Conservation (phyloP, 352 stramenopile species). For the Phytophthora quininea region DNA sequence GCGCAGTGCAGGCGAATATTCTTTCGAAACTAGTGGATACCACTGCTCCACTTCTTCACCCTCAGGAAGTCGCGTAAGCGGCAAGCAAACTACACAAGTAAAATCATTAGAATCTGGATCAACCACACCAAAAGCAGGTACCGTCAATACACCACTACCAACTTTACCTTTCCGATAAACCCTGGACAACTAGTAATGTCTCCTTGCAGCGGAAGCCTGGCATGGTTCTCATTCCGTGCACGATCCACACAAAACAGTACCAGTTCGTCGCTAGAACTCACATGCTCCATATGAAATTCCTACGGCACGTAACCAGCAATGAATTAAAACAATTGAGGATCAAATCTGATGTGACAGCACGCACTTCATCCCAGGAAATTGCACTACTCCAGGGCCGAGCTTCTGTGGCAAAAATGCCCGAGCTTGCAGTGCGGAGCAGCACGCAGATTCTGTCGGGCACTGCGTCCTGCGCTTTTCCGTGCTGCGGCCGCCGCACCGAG, state of each 20-base stretch:
- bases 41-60: conserved; percentile 87
- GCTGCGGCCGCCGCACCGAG: conserved; percentile 23
- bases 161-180: conserved; percentile 77
- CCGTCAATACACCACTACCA: conserved; percentile 30
- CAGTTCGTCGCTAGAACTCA: conserved; percentile 67
- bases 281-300: conserved; percentile 78
- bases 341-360: neutral
- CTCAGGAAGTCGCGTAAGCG: conserved; percentile 66
- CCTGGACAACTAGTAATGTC: conserved; percentile 52
- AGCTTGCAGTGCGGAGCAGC: conserved; percentile 42
- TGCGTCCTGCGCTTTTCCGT: conserved; percentile 30
- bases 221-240: conserved; percentile 52
- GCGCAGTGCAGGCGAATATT: conserved; percentile 51
- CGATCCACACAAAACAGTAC: conserved; percentile 76
- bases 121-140: no score
- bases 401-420: conserved; percentile 49
- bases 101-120: no score
- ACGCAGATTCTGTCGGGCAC: conserved; percentile 54
- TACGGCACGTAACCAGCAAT: conserved; percentile 16
- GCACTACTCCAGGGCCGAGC: conserved; percentile 39
- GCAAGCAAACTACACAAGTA: conserved; percentile 30
- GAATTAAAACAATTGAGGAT: neutral
- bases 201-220: conserved; percentile 47
- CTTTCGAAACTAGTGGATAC: conserved; percentile 71
- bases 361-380: conserved; percentile 64